Evolutionary conservation across 139 green algal species (phyloP).

Genomic region (Chlamydomonas schloesseri): DNA sequence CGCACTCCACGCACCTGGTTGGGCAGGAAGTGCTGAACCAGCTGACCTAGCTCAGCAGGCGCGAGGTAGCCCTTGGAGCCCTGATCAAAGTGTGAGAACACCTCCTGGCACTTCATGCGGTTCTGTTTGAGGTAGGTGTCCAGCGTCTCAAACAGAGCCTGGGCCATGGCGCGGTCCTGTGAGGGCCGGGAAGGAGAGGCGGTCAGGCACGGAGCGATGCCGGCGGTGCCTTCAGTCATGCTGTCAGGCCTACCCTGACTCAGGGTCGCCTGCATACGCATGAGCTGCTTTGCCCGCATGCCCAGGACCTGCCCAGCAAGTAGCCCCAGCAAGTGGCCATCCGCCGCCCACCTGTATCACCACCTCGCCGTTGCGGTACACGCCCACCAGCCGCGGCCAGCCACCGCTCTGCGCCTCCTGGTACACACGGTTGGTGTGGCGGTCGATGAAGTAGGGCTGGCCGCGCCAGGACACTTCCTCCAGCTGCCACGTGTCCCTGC

Average conservation of each 20-base stretch:
- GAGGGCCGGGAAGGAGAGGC: not conserved
- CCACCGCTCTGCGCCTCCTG: conserved; percentile 16
- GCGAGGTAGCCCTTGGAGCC: conserved; percentile 50
- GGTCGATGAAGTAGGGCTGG: conserved; percentile 30
- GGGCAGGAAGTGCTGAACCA: conserved; percentile 56
- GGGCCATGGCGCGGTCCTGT: conserved; percentile 33
- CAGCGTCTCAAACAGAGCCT: conserved; percentile 50
- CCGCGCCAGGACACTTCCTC: conserved; percentile 24
- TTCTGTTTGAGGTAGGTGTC: conserved; percentile 60
- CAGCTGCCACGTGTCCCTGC: conserved; percentile 32
- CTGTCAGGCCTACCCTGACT: too few relatives aligned
- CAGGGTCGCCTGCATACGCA: too few relatives aligned
- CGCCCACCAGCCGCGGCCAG: conserved; percentile 25
- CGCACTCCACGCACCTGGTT: not conserved
- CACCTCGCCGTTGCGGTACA: conserved; percentile 16
- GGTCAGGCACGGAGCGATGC: too few relatives aligned
- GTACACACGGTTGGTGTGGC: conserved; percentile 37
- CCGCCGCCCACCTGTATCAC: conserved; percentile 1
- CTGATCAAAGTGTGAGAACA: conserved; percentile 53
- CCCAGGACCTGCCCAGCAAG: too few relatives aligned
- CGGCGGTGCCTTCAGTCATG: too few relatives aligned
- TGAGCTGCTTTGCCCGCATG: too few relatives aligned
- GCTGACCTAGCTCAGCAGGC: conserved; percentile 47
- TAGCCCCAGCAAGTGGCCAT: too few relatives aligned
- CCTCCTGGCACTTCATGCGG: conserved; percentile 24